These are phyloP conservation scores for Podospora comata DNA, from an alignment of 495 filamentous ascomycete species.

Conservation along the genomic window DNA sequence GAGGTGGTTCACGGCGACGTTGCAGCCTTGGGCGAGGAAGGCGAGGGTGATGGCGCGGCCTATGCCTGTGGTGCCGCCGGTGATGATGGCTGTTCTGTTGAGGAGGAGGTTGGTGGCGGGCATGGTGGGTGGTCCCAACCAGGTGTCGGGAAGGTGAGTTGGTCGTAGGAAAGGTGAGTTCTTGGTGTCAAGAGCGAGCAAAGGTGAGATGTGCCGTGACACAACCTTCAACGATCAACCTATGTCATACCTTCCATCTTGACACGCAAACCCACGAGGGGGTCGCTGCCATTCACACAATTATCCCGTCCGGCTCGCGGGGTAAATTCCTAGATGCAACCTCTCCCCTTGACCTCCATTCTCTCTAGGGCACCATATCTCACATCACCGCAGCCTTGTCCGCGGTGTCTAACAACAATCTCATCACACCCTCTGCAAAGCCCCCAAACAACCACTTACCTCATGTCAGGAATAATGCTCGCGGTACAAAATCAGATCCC, in stretches of 20 bases:
- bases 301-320: slow-evolving; percentile 5
- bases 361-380: neutral
- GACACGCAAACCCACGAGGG: neutral
- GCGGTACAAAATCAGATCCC: neutral
- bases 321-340: slow-evolving; percentile 6
- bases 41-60: slow-evolving; percentile 71
- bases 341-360: neutral
- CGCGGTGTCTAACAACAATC: neutral
- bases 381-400: neutral
- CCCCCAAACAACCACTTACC: neutral
- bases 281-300: neutral
- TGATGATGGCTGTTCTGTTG: slow-evolving; percentile 71
- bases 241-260: neutral
- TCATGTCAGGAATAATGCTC: neutral
- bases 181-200: neutral
- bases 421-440: neutral
- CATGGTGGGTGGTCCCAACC: slow-evolving; percentile 24
- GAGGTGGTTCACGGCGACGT: slow-evolving; percentile 69
- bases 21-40: slow-evolving; percentile 66
- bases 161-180: neutral
- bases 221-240: neutral
- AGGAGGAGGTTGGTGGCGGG: slow-evolving; percentile 52
- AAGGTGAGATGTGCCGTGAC: neutral
- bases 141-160: neutral
- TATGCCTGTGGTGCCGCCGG: slow-evolving; percentile 73